Evolutionary conservation across 495 filamentous ascomycete species (phyloP).

Genomic region (Neurospora sp.): DNA sequence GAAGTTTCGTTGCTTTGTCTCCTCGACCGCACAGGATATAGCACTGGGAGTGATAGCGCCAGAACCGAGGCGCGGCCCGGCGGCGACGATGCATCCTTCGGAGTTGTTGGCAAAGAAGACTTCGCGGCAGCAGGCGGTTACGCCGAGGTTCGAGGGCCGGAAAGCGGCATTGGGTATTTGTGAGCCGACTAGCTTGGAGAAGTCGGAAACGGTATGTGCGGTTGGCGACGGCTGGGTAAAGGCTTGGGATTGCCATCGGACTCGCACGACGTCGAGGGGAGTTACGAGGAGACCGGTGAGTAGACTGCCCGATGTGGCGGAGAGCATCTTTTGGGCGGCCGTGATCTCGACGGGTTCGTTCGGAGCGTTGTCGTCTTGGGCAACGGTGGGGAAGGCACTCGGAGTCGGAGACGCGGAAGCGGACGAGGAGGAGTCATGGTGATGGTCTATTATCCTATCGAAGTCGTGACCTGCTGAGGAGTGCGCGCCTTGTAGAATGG

Average conservation of each 20-base stretch:
- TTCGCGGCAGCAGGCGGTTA: constrained; percentile 91
- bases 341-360: constrained; percentile 51
- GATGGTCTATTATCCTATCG: constrained; percentile 9
- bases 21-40: constrained; percentile 76
- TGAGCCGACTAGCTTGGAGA: constrained; percentile 32
- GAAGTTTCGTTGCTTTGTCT: constrained; percentile 71
- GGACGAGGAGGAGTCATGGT: background rate
- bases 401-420: constrained; percentile 17
- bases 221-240: constrained; percentile 29
- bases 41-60: constrained; percentile 15
- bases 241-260: constrained; percentile 79
- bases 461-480: constrained; percentile 7
- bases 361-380: constrained; percentile 17
- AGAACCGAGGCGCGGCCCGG: constrained; percentile 28
- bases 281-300: constrained; percentile 87
- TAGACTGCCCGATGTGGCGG: constrained; percentile 81
- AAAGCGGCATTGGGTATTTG: constrained; percentile 39
- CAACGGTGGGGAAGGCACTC: constrained; percentile 2
- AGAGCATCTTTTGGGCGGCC: constrained; percentile 81
- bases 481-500: constrained; percentile 2
- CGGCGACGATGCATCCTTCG: constrained; percentile 57
- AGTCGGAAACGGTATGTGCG: constrained; percentile 19
- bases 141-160: constrained; percentile 69
- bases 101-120: constrained; percentile 92
- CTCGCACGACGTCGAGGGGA: constrained; percentile 91